Evolutionary conservation across 1,284 basidiomycete species (phyloP).

Genomic region (Boletellus deceptivus): DNA sequence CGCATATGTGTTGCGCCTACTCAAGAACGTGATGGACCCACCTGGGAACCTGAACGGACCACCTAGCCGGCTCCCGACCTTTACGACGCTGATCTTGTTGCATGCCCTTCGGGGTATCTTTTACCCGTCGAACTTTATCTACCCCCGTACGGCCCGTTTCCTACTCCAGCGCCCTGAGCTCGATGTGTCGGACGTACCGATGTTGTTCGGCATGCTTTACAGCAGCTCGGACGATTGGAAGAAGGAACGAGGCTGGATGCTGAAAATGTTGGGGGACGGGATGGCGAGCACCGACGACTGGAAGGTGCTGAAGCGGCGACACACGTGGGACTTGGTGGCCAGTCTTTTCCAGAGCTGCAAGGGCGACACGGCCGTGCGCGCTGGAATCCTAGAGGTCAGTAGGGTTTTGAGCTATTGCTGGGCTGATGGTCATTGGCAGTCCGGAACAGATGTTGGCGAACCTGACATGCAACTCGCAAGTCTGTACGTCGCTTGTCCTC

Average conservation of each 20-base stretch:
- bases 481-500: conserved; percentile 65
- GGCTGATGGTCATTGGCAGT: not conserved
- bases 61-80: conserved; percentile 63
- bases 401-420: no score
- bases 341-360: conserved; percentile 72
- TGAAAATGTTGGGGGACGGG: conserved; percentile 70
- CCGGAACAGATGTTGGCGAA: conserved; percentile 63
- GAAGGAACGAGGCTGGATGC: conserved; percentile 85
- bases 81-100: conserved; percentile 72
- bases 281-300: conserved; percentile 76
- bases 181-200: conserved; percentile 56
- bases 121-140: conserved; percentile 54
- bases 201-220: conserved; percentile 79
- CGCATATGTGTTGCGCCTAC: conserved; percentile 68
- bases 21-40: conserved; percentile 60
- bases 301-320: conserved; percentile 75
- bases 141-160: conserved; percentile 54
- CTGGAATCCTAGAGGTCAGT: conserved; percentile 64
- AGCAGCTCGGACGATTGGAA: conserved; percentile 72
- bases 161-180: conserved; percentile 58
- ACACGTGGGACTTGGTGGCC: conserved; percentile 85
- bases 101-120: conserved; percentile 55
- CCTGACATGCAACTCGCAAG: conserved; percentile 64
- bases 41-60: conserved; percentile 40
- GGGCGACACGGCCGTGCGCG: conserved; percentile 52